Conservation (phyloP, 345 rosid species). For the Eutrema japonicum region DNA sequence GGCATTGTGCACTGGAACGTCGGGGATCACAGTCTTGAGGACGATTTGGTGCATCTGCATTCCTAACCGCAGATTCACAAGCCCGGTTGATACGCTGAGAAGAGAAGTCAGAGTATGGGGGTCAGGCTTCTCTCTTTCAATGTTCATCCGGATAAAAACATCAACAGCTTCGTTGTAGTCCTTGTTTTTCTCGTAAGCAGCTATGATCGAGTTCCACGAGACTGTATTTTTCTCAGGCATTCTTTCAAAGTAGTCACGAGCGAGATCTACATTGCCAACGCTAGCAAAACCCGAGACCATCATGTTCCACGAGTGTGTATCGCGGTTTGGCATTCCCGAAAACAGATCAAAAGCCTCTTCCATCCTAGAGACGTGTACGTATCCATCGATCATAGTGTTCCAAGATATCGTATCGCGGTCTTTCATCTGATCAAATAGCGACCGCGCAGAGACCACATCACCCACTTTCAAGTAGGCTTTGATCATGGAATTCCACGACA, state of each 20-base stretch:
- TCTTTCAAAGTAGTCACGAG: constrained; percentile 55
- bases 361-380: constrained; percentile 52
- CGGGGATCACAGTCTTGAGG: constrained; percentile 54
- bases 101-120: constrained; percentile 72
- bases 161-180: constrained; percentile 57
- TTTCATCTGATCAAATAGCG: constrained; percentile 63
- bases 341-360: constrained; percentile 65
- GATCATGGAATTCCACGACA: constrained; percentile 87
- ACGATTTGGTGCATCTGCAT: constrained; percentile 73
- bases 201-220: constrained; percentile 78
- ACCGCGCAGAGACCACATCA: constrained; percentile 58
- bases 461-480: constrained; percentile 70
- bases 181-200: constrained; percentile 63
- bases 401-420: constrained; percentile 68
- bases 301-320: constrained; percentile 61
- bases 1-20: constrained; percentile 61
- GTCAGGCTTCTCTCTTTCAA: constrained; percentile 67
- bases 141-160: constrained; percentile 59
- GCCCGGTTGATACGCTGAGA: constrained; percentile 60
- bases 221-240: constrained; percentile 59
- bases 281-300: constrained; percentile 68
- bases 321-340: constrained; percentile 57
- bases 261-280: constrained; percentile 50
- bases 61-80: constrained; percentile 65
- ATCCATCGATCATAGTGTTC: constrained; percentile 81